phyloP scores from a whole-genome alignment of 768 basidiomycete species.

The Rhizopogon vulgaris region DNA sequence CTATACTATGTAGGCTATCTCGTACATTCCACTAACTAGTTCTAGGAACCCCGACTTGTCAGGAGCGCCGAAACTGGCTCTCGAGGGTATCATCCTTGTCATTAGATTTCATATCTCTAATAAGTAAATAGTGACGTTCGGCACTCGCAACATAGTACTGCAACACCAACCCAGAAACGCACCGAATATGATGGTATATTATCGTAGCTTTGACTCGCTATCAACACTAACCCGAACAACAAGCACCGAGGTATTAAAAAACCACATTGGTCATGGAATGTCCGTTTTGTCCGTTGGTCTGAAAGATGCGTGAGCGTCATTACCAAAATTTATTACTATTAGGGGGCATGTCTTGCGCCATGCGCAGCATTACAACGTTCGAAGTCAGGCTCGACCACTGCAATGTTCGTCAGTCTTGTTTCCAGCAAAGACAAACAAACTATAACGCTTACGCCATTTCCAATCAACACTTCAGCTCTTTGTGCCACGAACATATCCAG shows the following conservation, averaged over 20 bases:
- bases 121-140: too few species aligned
- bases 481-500: conserved; percentile 45
- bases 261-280: background rate
- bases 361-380: conserved; percentile 33
- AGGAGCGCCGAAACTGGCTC: too few species aligned
- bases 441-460: conserved; percentile 40
- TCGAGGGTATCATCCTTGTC: too few species aligned
- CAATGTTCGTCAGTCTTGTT: conserved; percentile 1
- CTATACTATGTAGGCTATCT: too few species aligned
- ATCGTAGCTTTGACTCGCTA: too few species aligned
- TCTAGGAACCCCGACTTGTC: too few species aligned
- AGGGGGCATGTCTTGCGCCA: conserved; percentile 17
- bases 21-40: too few species aligned
- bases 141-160: too few species aligned
- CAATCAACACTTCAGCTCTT: conserved; percentile 42
- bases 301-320: background rate
- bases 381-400: conserved; percentile 39
- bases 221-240: background rate
- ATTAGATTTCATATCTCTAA: too few species aligned
- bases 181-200: too few species aligned
- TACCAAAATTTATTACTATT: conserved; percentile 31
- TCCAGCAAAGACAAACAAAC: background rate
- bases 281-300: background rate
- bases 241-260: background rate
- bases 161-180: too few species aligned